A percentile compares a stretch with the other conserved stretches of the same genome.
These are phyloP conservation scores for Diaporthe capsici DNA, from an alignment of 2,329 filamentous ascomycete genomes.

Conservation along the genomic window DNA sequence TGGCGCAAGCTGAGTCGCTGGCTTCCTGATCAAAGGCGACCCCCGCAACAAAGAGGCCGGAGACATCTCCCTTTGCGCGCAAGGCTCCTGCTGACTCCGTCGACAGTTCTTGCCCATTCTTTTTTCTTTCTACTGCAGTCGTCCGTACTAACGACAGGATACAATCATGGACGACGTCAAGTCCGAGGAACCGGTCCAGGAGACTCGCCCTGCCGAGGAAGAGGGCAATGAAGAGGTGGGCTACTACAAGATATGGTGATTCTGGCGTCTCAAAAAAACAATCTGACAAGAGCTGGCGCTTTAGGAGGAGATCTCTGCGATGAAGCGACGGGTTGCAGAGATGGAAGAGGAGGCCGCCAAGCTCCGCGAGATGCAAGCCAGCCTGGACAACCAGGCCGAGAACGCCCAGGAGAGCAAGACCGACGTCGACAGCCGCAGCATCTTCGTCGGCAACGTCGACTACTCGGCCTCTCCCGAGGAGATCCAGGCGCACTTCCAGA, in stretches of 20 bases:
- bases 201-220: constrained; percentile 51
- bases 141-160: constrained; percentile 33
- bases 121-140: neutral
- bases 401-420: constrained; percentile 93
- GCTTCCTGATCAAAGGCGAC: constrained; percentile 8
- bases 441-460: constrained; percentile 99
- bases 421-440: constrained; percentile 93
- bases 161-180: constrained; percentile 49
- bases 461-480: constrained; percentile 98
- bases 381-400: constrained; percentile 86
- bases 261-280: constrained; percentile 41
- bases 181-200: constrained; percentile 50
- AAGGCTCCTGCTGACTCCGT: constrained; percentile 25
- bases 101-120: neutral
- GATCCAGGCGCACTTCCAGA: constrained; percentile 98
- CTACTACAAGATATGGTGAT: constrained; percentile 44
- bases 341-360: constrained; percentile 93
- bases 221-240: constrained; percentile 64
- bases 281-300: constrained; percentile 42
- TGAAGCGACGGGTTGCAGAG: constrained; percentile 89
- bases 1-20: constrained; percentile 29
- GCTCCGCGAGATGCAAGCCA: constrained; percentile 88
- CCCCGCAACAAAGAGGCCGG: constrained; percentile 12
- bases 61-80: neutral
- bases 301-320: constrained; percentile 85